These are phyloP conservation scores for Trichoderma brevicompactum DNA, from an alignment of 2,329 filamentous ascomycete genomes.

Conservation along the genomic window DNA sequence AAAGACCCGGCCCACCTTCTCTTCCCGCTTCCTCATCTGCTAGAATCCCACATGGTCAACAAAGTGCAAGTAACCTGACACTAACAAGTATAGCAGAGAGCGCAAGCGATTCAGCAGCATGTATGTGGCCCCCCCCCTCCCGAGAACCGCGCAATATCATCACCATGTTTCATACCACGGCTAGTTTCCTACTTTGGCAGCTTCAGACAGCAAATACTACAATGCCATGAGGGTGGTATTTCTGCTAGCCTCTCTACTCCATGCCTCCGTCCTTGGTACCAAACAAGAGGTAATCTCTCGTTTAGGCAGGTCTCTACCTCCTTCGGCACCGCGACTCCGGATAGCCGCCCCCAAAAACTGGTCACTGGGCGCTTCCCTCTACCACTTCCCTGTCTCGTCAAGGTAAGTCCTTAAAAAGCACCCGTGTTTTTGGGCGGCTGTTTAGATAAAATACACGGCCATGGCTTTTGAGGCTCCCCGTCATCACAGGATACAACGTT, in stretches of 20 bases:
- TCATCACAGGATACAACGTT: slow-evolving; percentile 19
- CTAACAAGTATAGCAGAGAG: not conserved
- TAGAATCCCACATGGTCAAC: not conserved
- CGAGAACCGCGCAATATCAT: no score
- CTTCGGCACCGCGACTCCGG: no score
- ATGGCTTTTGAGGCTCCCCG: no score
- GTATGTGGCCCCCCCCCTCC: no score
- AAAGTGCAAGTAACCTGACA: not conserved
- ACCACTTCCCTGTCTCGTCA: no score
- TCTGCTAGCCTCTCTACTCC: not conserved
- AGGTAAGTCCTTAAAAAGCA: not conserved
- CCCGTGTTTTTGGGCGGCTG: not conserved
- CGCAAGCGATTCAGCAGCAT: not conserved
- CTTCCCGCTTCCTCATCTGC: not conserved
- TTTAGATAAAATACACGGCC: no score
- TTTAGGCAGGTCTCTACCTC: slow-evolving; percentile 16
- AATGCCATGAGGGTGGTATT: not conserved
- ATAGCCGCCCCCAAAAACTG: no score
- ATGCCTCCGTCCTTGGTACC: no score
- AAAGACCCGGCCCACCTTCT: not conserved
- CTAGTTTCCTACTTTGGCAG: slow-evolving; percentile 16
- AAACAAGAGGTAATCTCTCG: not conserved
- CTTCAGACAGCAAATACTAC: slow-evolving; percentile 10
- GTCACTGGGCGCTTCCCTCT: no score
- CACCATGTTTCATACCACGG: not conserved